These are phyloP conservation scores for Leccinum sublutescens DNA, from an alignment of 768 basidiomycete species.

Conservation along the genomic window DNA sequence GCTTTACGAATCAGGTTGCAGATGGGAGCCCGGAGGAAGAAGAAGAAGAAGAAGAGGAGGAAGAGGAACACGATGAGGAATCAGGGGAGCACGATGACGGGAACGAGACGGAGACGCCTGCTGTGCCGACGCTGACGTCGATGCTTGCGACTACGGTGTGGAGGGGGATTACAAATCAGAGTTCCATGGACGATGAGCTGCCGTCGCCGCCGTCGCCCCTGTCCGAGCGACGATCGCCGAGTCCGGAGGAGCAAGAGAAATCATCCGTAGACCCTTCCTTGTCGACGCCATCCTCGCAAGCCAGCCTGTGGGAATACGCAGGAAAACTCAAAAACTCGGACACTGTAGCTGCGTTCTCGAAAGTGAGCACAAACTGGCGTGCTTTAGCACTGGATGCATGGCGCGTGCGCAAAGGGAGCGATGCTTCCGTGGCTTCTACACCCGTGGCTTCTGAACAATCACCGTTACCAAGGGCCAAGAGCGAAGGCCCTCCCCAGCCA, in stretches of 20 bases:
- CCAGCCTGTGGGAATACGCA: constrained; percentile 66
- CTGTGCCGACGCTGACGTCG: constrained; percentile 42
- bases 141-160: constrained; percentile 65
- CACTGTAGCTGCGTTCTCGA: constrained; percentile 64
- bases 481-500: constrained; percentile 18
- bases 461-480: constrained; percentile 21
- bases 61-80: constrained; percentile 27
- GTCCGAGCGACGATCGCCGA: constrained; percentile 28
- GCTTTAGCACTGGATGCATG: constrained; percentile 50
- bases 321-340: constrained; percentile 75
- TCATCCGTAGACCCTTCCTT: constrained; percentile 14
- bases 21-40: constrained; percentile 31
- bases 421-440: constrained; percentile 3
- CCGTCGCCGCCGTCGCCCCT: constrained; percentile 41
- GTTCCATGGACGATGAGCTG: constrained; percentile 63
- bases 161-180: constrained; percentile 75
- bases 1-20: constrained; percentile 54
- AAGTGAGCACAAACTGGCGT: constrained; percentile 74
- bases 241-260: constrained; percentile 18
- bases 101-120: constrained; percentile 45
- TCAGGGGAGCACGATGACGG: constrained; percentile 37
- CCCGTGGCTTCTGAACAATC: constrained; percentile 4
- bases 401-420: constrained; percentile 23
- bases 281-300: constrained; percentile 25
- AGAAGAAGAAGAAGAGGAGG: constrained; percentile 35